Evolutionary conservation across 2,329 filamentous ascomycete species (phyloP).

Genomic region (Gliomastix tumulicola): DNA sequence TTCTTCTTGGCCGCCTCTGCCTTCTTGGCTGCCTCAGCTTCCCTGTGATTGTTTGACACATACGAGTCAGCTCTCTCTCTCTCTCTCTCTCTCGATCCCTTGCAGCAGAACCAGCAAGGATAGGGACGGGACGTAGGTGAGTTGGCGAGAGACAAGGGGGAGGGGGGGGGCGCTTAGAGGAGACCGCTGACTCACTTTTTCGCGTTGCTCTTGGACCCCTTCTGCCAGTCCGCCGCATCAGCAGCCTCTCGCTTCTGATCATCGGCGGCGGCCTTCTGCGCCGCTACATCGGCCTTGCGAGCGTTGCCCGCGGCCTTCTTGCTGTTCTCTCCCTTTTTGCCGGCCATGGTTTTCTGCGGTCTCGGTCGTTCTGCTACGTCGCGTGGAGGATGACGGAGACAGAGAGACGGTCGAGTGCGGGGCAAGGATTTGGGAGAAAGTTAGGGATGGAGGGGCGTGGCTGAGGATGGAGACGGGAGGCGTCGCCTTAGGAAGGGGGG

Average conservation of each 20-base stretch:
- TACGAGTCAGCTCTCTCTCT: too few relatives aligned
- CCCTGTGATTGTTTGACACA: conserved; percentile 13
- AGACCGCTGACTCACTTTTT: conserved; percentile 64
- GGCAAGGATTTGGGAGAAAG: not conserved
- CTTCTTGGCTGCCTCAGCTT: conserved; percentile 53
- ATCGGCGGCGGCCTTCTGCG: conserved; percentile 67
- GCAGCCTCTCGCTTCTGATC: conserved; percentile 57
- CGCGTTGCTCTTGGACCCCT: conserved; percentile 74
- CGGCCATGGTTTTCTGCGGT: conserved; percentile 48
- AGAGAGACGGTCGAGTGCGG: not conserved
- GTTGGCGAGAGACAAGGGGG: too few relatives aligned
- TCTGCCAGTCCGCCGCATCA: conserved; percentile 74
- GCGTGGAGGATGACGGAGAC: too few relatives aligned
- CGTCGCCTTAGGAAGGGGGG: too few relatives aligned
- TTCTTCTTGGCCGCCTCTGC: conserved; percentile 86
- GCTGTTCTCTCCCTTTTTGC: conserved; percentile 72
- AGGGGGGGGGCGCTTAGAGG: not conserved
- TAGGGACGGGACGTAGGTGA: not conserved
- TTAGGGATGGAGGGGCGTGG: too few relatives aligned
- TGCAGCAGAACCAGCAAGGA: not conserved
- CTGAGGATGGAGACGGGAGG: too few relatives aligned
- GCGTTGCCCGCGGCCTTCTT: conserved; percentile 91
- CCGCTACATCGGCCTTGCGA: conserved; percentile 83
- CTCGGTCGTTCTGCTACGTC: too few relatives aligned
- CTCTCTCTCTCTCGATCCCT: too few relatives aligned